Base-by-base conservation (phyloP, 2,329 filamentous ascomycete species). In the Talaromyces sp. region DNA sequence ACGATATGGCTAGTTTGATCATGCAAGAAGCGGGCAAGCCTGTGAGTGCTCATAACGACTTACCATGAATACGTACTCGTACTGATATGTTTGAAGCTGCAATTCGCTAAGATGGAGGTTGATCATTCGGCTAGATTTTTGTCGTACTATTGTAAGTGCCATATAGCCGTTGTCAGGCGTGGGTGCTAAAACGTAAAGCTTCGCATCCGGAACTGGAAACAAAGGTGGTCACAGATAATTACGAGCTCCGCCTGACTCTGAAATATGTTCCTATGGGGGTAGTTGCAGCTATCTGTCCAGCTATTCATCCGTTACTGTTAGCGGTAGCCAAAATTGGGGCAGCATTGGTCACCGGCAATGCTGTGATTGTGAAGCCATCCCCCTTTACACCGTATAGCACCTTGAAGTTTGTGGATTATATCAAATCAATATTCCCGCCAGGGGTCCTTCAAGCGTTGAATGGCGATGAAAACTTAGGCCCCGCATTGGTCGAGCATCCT, bases 401-500 rank as follows among this genome's bases (percentile, higher is more conserved):
- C 31, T 69, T 84, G 53, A 83, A 83, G 61, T 73, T 82, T 58
- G 75, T 70, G 57, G 81, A 84, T 65, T 69, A 84, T 7, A 77
- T 73, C 0, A 73, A 77, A 51, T 68, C 72, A 0, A 71, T 80
- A 51, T 75, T 84, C 25, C 82, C 82, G 0, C 76, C 80, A 0
- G 82, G 82, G n/a, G 80, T 85, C 10, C 66, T 85, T 17, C 81
- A 84, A 63, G 78, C 74, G 2, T 63, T 85, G 37, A 81, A 78
- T 64, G 82, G 81, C 31, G 80, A 79, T 53, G 80, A 81, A 13
- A 76, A 78, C 5, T 70, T 84, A 10, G 83, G 83, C 11, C 79
- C 80, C 0, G 66, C 72, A 66, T 77, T 85, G 68, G 82, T 80
- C 0, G 69, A 75, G n/a, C 83, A 85, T 64, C 73, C 74, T 1